Conservation (phyloP, 2,329 filamentous ascomycete species). For the Neodidymelliopsis sp. region DNA sequence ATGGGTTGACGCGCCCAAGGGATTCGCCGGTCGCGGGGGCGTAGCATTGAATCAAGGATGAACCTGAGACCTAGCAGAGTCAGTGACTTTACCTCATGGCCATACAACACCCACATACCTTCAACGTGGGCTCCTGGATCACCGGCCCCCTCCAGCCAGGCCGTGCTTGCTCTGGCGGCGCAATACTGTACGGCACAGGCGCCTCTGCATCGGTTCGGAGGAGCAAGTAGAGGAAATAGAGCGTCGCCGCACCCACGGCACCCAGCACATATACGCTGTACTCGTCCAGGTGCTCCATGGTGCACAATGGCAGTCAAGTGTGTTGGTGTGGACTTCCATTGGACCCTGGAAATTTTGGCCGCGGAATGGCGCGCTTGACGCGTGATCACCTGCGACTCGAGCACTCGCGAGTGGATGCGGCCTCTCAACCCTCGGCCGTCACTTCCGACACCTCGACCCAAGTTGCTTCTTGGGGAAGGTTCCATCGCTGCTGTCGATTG, state of each 20-base stretch:
- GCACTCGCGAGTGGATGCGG: too few species aligned
- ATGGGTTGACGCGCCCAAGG: conserved; percentile 79
- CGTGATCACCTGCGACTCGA: conserved; percentile 28
- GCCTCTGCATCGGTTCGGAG: conserved; percentile 47
- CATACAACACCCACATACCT: conserved; percentile 51
- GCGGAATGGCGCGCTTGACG: conserved; percentile 17
- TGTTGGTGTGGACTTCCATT: conserved; percentile 1
- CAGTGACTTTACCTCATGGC: neutral
- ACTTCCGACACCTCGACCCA: neutral
- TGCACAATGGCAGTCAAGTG: conserved; percentile 15
- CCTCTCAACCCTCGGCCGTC: conserved; percentile 1
- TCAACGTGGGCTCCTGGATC: conserved; percentile 68
- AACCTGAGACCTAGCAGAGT: conserved; percentile 61
- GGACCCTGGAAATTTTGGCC: conserved; percentile 21
- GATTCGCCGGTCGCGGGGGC: conserved; percentile 87
- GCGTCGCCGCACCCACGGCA: conserved; percentile 30
- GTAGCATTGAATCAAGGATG: conserved; percentile 80
- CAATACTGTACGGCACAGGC: conserved; percentile 67
- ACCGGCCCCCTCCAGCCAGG: conserved; percentile 62
- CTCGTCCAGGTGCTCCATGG: conserved; percentile 40
- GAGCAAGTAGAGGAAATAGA: conserved; percentile 35
- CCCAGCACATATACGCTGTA: conserved; percentile 30
- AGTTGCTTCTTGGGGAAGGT: conserved; percentile 13
- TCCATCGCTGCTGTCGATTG: neutral
- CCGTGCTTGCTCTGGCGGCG: conserved; percentile 67